These are phyloP conservation scores for Cladosporium velox DNA, from an alignment of 2,329 filamentous ascomycete genomes.

Conservation along the genomic window DNA sequence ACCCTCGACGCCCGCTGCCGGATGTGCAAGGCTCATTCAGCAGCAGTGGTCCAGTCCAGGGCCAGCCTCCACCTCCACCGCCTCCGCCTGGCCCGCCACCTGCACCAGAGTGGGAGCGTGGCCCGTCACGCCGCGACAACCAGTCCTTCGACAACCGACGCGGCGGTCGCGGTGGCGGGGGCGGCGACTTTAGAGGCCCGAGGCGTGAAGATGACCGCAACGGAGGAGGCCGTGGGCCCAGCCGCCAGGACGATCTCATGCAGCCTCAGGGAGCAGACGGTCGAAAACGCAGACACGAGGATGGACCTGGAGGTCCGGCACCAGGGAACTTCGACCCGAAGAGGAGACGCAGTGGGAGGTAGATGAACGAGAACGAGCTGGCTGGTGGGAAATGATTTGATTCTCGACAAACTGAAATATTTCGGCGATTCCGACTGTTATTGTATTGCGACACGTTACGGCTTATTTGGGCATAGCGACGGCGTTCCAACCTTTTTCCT, in stretches of 20 bases:
- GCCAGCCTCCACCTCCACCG: slow-evolving; percentile 15
- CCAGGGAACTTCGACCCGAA: slow-evolving; percentile 6
- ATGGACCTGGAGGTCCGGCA: slow-evolving; percentile 18
- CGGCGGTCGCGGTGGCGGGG: slow-evolving; percentile 6
- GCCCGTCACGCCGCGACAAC: slow-evolving; percentile 11
- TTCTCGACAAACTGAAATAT: not conserved
- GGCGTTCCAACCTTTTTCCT: not conserved
- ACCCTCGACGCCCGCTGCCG: slow-evolving; percentile 23
- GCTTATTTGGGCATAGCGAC: slow-evolving; percentile 1
- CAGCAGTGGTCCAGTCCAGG: slow-evolving; percentile 18
- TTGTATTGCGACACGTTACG: not conserved
- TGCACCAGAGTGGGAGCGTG: slow-evolving; percentile 28
- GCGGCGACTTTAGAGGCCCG: slow-evolving; percentile 15
- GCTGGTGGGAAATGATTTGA: not conserved
- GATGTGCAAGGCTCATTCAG: slow-evolving; percentile 19
- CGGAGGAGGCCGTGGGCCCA: slow-evolving; percentile 24
- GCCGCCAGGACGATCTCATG: slow-evolving; percentile 27
- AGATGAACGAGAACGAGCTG: not conserved
- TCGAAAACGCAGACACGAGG: slow-evolving; percentile 36
- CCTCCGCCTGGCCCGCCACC: not conserved
- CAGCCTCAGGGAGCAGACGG: slow-evolving; percentile 20
- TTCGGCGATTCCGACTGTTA: not conserved
- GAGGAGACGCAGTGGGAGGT: slow-evolving; percentile 18
- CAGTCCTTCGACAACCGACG: slow-evolving; percentile 2
- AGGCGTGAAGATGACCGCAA: slow-evolving; percentile 26